Conservation (phyloP, 257 asterid species). For the Vinca minor region DNA sequence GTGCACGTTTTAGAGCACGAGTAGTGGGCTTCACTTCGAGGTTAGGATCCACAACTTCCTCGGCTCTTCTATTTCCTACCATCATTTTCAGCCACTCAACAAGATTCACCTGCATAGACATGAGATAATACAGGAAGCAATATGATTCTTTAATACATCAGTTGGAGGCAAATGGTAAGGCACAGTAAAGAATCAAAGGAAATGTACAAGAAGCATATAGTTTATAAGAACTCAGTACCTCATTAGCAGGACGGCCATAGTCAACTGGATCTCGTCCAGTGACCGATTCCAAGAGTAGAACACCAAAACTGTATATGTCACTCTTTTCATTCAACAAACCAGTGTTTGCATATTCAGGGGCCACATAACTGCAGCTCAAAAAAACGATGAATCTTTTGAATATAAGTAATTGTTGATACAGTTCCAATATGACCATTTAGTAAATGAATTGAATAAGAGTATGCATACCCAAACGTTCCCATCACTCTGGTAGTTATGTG, state of each 20-base stretch:
- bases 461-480: constrained; percentile 92
- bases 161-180: not conserved
- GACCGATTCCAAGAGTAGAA: constrained; percentile 76
- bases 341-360: constrained; percentile 94
- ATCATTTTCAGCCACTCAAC: constrained; percentile 98
- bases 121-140: constrained; percentile 4
- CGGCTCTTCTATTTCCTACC: constrained; percentile 88
- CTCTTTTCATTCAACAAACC: constrained; percentile 92
- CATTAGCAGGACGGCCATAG: constrained; percentile 76
- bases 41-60: constrained; percentile 82
- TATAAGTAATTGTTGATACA: not conserved
- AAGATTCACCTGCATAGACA: constrained; percentile 67
- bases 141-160: not conserved
- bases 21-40: constrained; percentile 62
- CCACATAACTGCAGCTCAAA: constrained; percentile 66
- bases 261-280: constrained; percentile 97
- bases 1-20: constrained; percentile 80
- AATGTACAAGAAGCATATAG: not conserved
- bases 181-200: not conserved
- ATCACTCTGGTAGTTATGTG: constrained; percentile 93
- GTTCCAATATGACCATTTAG: not conserved
- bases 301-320: constrained; percentile 90
- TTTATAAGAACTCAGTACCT: constrained; percentile 42
- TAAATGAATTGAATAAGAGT: constrained; percentile 3
- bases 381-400: constrained; percentile 7